Conservation (phyloP, 2,329 filamentous ascomycete species). For the Tothia fuscella region DNA sequence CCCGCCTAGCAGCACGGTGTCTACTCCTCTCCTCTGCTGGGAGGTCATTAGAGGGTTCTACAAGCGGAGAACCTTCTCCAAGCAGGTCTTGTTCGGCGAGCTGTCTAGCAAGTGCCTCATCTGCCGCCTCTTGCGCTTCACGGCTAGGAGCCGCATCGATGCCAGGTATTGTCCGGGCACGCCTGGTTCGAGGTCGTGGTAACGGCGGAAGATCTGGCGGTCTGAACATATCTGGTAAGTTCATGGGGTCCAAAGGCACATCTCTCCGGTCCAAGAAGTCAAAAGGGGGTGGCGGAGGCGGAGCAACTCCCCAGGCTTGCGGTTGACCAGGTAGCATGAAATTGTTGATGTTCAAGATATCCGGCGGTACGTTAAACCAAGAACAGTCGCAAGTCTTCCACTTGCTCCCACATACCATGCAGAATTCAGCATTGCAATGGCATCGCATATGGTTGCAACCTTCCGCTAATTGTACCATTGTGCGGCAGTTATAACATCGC, state of each 20-base stretch:
- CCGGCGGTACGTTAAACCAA: constrained; percentile 55
- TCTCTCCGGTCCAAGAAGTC: not conserved
- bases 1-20: not conserved
- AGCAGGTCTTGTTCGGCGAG: constrained; percentile 32
- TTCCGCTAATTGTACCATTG: constrained; percentile 66
- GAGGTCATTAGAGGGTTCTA: not conserved
- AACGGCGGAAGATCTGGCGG: not conserved
- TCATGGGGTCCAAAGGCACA: not conserved
- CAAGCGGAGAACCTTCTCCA: not conserved
- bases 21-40: not conserved
- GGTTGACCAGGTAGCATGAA: constrained; percentile 37
- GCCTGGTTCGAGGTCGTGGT: not conserved
- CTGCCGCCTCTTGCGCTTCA: constrained; percentile 32
- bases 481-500: constrained; percentile 60
- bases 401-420: constrained; percentile 69
- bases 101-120: constrained; percentile 39
- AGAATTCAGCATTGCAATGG: constrained; percentile 73
- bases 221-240: not conserved
- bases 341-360: constrained; percentile 43
- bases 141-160: constrained; percentile 21
- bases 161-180: not conserved
- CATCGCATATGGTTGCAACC: constrained; percentile 81
- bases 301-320: constrained; percentile 17
- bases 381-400: constrained; percentile 80
- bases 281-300: constrained; percentile 11